phyloP scores from a whole-genome alignment of 192 early-diverging fungal genomes.

The Coemansia aciculifera region DNA sequence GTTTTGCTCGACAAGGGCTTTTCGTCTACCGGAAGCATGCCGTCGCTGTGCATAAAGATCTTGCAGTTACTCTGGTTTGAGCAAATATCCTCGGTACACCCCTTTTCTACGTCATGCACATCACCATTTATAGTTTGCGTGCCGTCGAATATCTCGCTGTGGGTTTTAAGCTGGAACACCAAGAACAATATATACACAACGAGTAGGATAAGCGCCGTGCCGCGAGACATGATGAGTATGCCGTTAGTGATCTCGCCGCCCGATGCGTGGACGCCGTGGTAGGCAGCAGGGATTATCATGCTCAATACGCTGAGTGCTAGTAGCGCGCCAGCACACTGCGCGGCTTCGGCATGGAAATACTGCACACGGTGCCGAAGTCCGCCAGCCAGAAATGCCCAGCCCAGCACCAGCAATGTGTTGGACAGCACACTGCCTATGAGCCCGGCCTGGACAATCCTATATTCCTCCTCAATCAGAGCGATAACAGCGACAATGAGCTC shows the following conservation, averaged over 20 bases:
- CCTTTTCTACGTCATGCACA: background rate
- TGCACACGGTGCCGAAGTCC: conserved; percentile 69
- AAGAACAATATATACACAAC: conserved; percentile 69
- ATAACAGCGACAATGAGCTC: conserved; percentile 60
- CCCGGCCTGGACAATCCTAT: conserved; percentile 71
- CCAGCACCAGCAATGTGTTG: conserved; percentile 87
- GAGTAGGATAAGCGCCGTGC: conserved; percentile 68
- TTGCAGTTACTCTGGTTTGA: background rate
- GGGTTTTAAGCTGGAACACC: conserved; percentile 86
- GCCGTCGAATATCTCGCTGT: conserved; percentile 59
- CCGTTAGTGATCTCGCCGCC: conserved; percentile 52
- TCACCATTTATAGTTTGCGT: conserved; percentile 19
- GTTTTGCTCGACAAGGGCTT: background rate
- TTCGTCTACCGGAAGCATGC: background rate
- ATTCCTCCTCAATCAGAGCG: conserved; percentile 62
- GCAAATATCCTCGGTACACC: conserved; percentile 1
- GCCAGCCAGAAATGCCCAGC: conserved; percentile 83
- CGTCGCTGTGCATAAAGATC: background rate
- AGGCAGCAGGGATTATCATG: conserved; percentile 72
- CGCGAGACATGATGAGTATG: conserved; percentile 64
- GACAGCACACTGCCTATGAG: conserved; percentile 89
- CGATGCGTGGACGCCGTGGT: conserved; percentile 56
- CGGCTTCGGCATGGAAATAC: conserved; percentile 68
- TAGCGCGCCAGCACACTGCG: conserved; percentile 69
- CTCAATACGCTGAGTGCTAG: conserved; percentile 65